phyloP scores from a whole-genome alignment of 192 early-diverging fungal genomes.

The Rhizoclosmatium sp. region DNA sequence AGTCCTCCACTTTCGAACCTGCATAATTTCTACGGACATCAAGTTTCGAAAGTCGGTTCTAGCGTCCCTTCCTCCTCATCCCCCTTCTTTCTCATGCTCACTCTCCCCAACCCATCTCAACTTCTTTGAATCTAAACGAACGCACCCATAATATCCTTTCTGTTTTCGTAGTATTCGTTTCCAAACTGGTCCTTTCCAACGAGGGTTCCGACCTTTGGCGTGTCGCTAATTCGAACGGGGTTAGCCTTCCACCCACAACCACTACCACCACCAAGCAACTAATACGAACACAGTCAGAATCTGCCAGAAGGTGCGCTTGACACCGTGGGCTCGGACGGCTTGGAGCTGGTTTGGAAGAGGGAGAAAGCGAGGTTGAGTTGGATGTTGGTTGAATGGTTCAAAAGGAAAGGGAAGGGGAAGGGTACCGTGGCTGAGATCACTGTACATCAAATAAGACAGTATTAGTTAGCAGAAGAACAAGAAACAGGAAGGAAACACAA shows the following conservation, averaged over 20 bases:
- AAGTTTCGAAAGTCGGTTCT: no score
- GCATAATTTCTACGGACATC: no score
- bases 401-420: not conserved
- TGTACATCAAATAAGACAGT: not conserved
- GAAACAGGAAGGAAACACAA: not conserved
- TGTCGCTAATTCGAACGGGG: conserved; percentile 49
- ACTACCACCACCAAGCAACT: not conserved
- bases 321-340: conserved; percentile 34
- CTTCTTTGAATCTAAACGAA: not conserved
- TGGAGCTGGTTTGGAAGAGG: conserved; percentile 12
- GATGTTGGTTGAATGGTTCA: not conserved
- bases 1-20: no score
- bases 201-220: conserved; percentile 52
- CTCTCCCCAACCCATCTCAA: not conserved
- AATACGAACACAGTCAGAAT: conserved; percentile 34
- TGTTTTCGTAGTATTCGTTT: conserved; percentile 65
- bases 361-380: no score
- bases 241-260: not conserved
- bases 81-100: no score
- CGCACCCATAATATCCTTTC: conserved; percentile 48
- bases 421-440: not conserved
- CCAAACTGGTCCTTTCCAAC: conserved; percentile 56
- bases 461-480: not conserved
- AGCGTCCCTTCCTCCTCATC: not conserved
- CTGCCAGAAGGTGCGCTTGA: conserved; percentile 34